Evolutionary conservation across 1,139 yeast species (phyloP).

Genomic region (Meyerozyma athensensis): DNA sequence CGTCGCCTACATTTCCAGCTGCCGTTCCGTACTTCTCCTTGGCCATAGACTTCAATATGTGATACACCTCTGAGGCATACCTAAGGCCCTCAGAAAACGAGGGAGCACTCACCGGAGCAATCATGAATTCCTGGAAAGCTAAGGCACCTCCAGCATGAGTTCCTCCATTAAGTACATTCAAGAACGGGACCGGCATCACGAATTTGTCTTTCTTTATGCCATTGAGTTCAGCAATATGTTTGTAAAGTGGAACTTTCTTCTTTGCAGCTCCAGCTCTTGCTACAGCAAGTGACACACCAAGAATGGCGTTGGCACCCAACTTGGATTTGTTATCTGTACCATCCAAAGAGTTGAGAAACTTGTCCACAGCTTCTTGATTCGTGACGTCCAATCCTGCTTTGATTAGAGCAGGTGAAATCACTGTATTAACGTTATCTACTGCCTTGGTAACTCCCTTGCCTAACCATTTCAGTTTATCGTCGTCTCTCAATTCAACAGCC

Average conservation of each 20-base stretch:
- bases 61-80: constrained; percentile 7
- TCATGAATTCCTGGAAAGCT: constrained; percentile 9
- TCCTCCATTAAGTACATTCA: constrained; percentile 17
- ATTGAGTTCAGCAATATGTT: constrained; percentile 74
- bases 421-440: constrained; percentile 82
- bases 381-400: constrained; percentile 68
- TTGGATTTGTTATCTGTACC: constrained; percentile 93
- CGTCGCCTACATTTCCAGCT: constrained; percentile 7
- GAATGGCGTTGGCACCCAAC: constrained; percentile 93
- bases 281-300: constrained; percentile 90
- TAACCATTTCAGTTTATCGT: constrained; percentile 87
- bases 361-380: constrained; percentile 77
- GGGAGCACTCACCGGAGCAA: constrained; percentile 5
- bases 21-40: constrained; percentile 7
- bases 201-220: constrained; percentile 23
- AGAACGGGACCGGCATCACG: constrained; percentile 7
- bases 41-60: constrained; percentile 6
- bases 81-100: constrained; percentile 8
- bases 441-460: constrained; percentile 96
- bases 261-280: constrained; percentile 95
- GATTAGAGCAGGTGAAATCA: constrained; percentile 84
- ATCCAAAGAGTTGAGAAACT: constrained; percentile 71
- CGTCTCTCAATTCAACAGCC: constrained; percentile 94
- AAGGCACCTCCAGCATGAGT: constrained; percentile 7
- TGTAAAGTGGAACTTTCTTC: constrained; percentile 81